Evolutionary conservation across 1,284 basidiomycete species (phyloP).

Genomic region (Boletus smithii): DNA sequence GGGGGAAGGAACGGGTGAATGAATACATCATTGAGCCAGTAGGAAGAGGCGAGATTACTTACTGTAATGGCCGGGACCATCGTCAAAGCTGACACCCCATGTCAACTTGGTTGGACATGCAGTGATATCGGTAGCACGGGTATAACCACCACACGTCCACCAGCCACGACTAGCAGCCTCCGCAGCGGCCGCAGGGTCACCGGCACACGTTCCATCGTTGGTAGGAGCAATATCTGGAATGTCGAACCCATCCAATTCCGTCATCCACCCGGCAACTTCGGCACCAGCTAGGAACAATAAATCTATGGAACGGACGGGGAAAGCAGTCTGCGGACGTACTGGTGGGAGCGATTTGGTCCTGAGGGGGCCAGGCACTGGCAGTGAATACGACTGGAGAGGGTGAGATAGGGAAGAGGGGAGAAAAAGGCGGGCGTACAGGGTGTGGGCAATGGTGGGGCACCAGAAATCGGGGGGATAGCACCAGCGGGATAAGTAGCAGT

Average conservation of each 20-base stretch:
- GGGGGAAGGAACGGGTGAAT: not conserved
- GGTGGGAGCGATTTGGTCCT: constrained; percentile 67
- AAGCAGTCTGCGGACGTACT: constrained; percentile 36
- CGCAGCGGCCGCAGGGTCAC: constrained; percentile 56
- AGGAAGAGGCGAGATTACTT: constrained; percentile 31
- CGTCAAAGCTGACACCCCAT: constrained; percentile 84
- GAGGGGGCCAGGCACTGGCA: constrained; percentile 57
- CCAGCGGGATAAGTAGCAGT: constrained; percentile 57
- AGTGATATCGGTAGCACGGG: constrained; percentile 62
- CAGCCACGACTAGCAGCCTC: constrained; percentile 63
- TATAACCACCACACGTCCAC: constrained; percentile 89
- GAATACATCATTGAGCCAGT: constrained; percentile 1
- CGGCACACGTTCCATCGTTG: constrained; percentile 61
- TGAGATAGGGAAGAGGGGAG: constrained; percentile 4
- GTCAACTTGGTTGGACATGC: constrained; percentile 76
- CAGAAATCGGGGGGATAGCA: constrained; percentile 54
- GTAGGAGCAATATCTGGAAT: constrained; percentile 66
- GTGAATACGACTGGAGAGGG: constrained; percentile 47
- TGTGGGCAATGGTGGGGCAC: constrained; percentile 63
- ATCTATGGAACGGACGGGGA: not conserved
- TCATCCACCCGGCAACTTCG: constrained; percentile 72
- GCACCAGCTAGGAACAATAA: constrained; percentile 42
- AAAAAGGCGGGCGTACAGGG: constrained; percentile 45
- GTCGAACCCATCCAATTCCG: constrained; percentile 66
- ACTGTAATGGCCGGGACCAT: constrained; percentile 83